Percentiles rank a stretch among this genome's conserved stretches.
Evolutionary conservation across 1,284 basidiomycete genomes (phyloP).

Genomic region (Afroboletus lepidellus): DNA sequence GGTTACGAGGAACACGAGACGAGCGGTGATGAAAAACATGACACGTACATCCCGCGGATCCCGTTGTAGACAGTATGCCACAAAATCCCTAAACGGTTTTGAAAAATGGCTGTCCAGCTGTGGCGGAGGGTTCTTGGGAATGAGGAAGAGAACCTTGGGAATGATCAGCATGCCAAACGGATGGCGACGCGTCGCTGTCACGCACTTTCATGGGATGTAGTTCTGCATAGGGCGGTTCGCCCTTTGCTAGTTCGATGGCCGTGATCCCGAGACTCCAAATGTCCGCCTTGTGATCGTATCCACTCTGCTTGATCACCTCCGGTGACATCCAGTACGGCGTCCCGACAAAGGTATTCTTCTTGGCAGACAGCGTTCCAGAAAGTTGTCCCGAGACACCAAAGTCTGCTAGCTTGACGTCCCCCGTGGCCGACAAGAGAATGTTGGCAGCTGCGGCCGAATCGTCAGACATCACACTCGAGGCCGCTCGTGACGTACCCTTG

Average conservation of each 20-base stretch:
- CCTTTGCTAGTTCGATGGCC: slow-evolving; percentile 95
- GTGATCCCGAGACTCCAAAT: slow-evolving; percentile 98
- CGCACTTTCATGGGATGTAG: slow-evolving; percentile 96
- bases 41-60: slow-evolving; percentile 84
- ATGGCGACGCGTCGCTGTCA: not conserved
- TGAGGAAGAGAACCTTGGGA: slow-evolving; percentile 87
- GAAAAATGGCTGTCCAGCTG: slow-evolving; percentile 86
- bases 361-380: slow-evolving; percentile 92
- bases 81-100: slow-evolving; percentile 92
- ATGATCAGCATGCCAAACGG: slow-evolving; percentile 2
- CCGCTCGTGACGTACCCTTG: slow-evolving; percentile 62
- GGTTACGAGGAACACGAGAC: slow-evolving; percentile 8
- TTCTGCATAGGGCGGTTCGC: slow-evolving; percentile 96
- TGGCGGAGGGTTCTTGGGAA: slow-evolving; percentile 96
- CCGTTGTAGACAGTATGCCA: slow-evolving; percentile 88
- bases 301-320: slow-evolving; percentile 99
- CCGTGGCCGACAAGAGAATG: slow-evolving; percentile 88
- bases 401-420: slow-evolving; percentile 98
- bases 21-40: slow-evolving; percentile 1
- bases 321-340: slow-evolving; percentile 99
- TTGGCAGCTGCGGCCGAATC: slow-evolving; percentile 71
- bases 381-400: slow-evolving; percentile 99
- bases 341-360: slow-evolving; percentile 98
- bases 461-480: slow-evolving; percentile 1
- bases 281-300: slow-evolving; percentile 98